Evolutionary conservation across 2,329 filamentous ascomycete genomes (phyloP).

Genomic region (Fusarium metavorans): DNA sequence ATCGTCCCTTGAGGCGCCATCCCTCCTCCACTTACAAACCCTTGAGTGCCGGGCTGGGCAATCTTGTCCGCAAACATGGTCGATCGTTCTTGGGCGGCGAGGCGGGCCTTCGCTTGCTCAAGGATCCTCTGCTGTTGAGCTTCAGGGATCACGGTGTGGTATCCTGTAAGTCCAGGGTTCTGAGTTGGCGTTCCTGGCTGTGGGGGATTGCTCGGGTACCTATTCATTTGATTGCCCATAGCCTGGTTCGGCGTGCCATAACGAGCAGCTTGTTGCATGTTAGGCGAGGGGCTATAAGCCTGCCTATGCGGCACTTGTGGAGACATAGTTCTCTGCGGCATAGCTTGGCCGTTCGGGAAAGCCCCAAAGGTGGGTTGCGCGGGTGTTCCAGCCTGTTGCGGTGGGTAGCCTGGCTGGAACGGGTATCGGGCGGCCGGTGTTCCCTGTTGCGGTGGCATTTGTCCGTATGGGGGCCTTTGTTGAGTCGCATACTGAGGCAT

Average conservation of each 20-base stretch:
- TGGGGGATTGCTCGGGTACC: constrained; percentile 50
- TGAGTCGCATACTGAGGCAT: constrained; percentile 62
- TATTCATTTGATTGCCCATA: constrained; percentile 47
- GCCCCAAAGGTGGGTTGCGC: constrained; percentile 51
- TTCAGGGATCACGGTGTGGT: constrained; percentile 63
- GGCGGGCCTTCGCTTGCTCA: constrained; percentile 63
- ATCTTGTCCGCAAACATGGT: constrained; percentile 57
- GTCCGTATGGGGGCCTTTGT: constrained; percentile 57
- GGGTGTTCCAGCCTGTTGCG: constrained; percentile 53
- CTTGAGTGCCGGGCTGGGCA: constrained; percentile 59
- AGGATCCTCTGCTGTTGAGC: constrained; percentile 63
- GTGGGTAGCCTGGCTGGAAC: constrained; percentile 54
- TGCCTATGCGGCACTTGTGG: constrained; percentile 56
- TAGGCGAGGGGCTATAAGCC: constrained; percentile 55
- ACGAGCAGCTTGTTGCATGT: constrained; percentile 50
- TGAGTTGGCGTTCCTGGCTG: constrained; percentile 48
- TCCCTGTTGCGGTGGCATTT: constrained; percentile 55
- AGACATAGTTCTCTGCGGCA: constrained; percentile 58
- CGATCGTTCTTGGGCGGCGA: constrained; percentile 58
- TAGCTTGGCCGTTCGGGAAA: constrained; percentile 59
- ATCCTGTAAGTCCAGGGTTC: constrained; percentile 57
- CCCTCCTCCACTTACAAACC: constrained; percentile 33
- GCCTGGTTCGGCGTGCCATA: constrained; percentile 48
- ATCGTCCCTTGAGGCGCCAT: constrained; percentile 40
- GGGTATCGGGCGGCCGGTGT: constrained; percentile 58